These are phyloP conservation scores for Penicillium desertorum DNA, from an alignment of 495 filamentous ascomycete genomes.

Conservation along the genomic window DNA sequence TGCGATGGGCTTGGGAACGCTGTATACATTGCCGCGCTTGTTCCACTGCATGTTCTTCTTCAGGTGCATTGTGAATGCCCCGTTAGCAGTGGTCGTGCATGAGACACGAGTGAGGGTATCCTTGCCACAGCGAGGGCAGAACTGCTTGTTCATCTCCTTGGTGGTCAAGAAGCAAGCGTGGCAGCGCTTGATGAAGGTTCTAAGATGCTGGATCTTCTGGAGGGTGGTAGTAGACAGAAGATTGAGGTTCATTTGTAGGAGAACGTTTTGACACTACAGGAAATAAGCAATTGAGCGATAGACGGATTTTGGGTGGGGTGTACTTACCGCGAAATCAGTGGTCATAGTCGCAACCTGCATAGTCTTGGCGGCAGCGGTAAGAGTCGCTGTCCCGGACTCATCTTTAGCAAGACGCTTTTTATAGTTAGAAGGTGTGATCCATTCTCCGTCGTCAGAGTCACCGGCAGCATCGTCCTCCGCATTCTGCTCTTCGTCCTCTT, in stretches of 20 bases:
- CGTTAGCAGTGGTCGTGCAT: slow-evolving; percentile 76
- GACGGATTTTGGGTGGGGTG: not conserved
- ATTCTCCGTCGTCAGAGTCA: slow-evolving; percentile 69
- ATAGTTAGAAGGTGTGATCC: slow-evolving; percentile 95
- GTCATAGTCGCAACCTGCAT: slow-evolving; percentile 87
- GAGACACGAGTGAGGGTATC: slow-evolving; percentile 81
- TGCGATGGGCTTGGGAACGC: slow-evolving; percentile 85
- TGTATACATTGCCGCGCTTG: slow-evolving; percentile 83
- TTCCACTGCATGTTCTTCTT: slow-evolving; percentile 98
- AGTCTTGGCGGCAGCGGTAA: slow-evolving; percentile 54
- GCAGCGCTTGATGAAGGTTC: slow-evolving; percentile 86
- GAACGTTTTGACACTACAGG: slow-evolving; percentile 73
- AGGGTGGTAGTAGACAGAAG: slow-evolving; percentile 72
- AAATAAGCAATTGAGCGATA: slow-evolving; percentile 15
- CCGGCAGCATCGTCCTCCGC: slow-evolving; percentile 48
- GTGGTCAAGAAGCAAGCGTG: slow-evolving; percentile 89
- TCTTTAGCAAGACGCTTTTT: slow-evolving; percentile 76
- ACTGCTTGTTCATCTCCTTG: slow-evolving; percentile 85
- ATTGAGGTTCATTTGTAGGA: slow-evolving; percentile 91
- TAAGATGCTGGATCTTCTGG: slow-evolving; percentile 72
- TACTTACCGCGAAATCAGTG: slow-evolving; percentile 82
- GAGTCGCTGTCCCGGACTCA: slow-evolving; percentile 46
- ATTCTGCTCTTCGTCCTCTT: slow-evolving; percentile 33
- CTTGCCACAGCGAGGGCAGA: slow-evolving; percentile 89
- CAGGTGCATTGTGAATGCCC: slow-evolving; percentile 82